These are phyloP conservation scores for Angomonas deanei DNA, from an alignment of 208 protist species.

Conservation along the genomic window DNA sequence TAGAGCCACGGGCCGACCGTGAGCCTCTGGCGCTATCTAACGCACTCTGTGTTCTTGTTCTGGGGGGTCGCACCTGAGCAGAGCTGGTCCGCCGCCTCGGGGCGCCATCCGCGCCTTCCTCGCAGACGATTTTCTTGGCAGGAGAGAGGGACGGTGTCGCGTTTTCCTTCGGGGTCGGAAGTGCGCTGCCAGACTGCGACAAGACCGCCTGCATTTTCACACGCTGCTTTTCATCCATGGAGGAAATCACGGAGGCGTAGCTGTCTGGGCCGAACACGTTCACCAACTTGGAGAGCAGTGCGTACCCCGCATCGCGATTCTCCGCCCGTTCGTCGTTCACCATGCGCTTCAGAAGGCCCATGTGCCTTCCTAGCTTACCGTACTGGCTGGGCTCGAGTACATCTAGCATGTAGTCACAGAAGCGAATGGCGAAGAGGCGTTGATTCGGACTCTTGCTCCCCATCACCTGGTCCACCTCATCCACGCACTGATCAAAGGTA, in stretches of 20 bases:
- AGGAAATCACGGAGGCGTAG: conserved; percentile 39
- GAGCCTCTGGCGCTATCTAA: neutral
- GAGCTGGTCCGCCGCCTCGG: neutral
- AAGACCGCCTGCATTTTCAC: conserved; percentile 25
- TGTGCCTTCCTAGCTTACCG: conserved; percentile 28
- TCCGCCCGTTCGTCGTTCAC: conserved; percentile 81
- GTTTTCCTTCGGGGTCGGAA: conserved; percentile 4
- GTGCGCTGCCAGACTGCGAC: conserved; percentile 5
- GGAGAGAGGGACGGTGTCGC: conserved; percentile 43
- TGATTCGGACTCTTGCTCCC: conserved; percentile 82
- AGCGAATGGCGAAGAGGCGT: conserved; percentile 54
- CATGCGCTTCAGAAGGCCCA: conserved; percentile 48
- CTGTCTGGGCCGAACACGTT: conserved; percentile 40
- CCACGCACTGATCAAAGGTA: conserved; percentile 75
- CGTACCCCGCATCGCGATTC: conserved; percentile 61
- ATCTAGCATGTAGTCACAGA: conserved; percentile 54
- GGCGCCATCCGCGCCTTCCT: conserved; percentile 14
- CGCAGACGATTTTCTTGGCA: conserved; percentile 53
- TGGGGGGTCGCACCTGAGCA: neutral
- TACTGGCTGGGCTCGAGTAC: conserved; percentile 35
- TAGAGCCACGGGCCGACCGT: neutral
- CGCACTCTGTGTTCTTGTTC: neutral
- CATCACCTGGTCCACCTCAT: conserved; percentile 68
- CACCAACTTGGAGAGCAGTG: conserved; percentile 54
- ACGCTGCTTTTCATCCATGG: conserved; percentile 75